Evolutionary conservation across 2,329 filamentous ascomycete genomes (phyloP), one percentile per base, ranked within the genome.

Genomic region (Aspergillus fischeri): DNA sequence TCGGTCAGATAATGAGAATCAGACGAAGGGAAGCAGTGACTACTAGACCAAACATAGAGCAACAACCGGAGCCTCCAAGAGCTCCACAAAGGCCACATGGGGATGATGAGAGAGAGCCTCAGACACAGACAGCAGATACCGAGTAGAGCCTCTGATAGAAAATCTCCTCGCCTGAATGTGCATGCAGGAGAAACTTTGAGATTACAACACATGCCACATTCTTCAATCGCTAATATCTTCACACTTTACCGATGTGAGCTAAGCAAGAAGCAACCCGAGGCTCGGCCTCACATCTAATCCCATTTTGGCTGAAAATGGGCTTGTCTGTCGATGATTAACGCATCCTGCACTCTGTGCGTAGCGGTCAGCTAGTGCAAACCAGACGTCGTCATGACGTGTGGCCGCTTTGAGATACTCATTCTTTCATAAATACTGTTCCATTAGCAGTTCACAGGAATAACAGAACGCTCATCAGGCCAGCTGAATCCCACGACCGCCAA

Each of bases 1-100:
- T 67, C 14, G 28, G 68, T 29, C 69, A 71, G 25, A 62, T 65
- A 20, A n/a, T 67, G 55, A 63, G 70, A 44, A 56, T 50, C 5
- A 62, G 67, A 49, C 60, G 67, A 55, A 66, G 61, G 14, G 51
- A 51, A 52, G 52, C 28, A 52, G 51, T 52, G 38, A 52, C 54
- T 49, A 49, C n/a, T 10, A 47, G 29, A 41, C 50, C 25, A 17
- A 48, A 54, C 11, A 14, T 17, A 24, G 56, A 59, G 49, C 10
- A 21, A 10, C 51, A 32, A 21, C 52, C 47, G 28, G 55, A 54
- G 42, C 32, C 48, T 6, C 32, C 52, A 35, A 48, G 42, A 20
- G 27, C 55, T 11, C 54, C 51, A 17, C 49, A 28, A 17, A 56
- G 57, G 49, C 29, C 32, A 24, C 55, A 55, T 47, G 55, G 55